Evolutionary conservation across 2,329 filamentous ascomycete genomes (phyloP).

Genomic region (Aspergillus texensis): DNA sequence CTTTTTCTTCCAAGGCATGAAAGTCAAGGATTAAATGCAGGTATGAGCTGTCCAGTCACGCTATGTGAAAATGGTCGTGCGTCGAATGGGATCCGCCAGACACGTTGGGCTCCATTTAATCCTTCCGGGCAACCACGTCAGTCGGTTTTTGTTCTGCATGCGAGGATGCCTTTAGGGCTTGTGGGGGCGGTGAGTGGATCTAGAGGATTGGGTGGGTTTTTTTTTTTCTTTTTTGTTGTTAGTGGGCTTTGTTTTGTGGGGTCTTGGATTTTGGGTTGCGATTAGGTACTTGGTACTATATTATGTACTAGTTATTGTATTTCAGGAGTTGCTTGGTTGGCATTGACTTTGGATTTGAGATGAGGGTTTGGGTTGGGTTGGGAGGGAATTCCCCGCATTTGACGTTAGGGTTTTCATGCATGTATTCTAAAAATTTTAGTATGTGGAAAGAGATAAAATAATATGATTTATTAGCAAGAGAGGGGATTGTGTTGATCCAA

Average conservation of each 20-base stretch:
- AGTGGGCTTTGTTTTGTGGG: too few species aligned
- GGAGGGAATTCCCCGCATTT: not conserved
- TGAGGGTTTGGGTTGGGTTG: not conserved
- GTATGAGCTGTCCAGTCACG: not conserved
- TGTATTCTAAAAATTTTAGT: not conserved
- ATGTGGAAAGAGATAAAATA: not conserved
- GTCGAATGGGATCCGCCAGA: not conserved
- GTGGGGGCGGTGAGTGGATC: not conserved
- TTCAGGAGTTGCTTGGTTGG: not conserved
- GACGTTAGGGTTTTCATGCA: not conserved
- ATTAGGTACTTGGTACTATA: not conserved
- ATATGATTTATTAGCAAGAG: too few species aligned
- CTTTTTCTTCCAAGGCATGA: not conserved
- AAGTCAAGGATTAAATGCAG: not conserved
- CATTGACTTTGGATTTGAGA: not conserved
- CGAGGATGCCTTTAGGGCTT: slow-evolving; percentile 3
- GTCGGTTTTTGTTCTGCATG: not conserved
- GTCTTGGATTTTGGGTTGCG: not conserved
- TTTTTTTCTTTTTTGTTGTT: not conserved
- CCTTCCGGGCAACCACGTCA: not conserved
- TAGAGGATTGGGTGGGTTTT: not conserved
- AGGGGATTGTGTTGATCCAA: too few species aligned
- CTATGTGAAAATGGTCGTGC: not conserved
- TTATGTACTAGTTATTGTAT: too few species aligned
- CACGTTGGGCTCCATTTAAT: not conserved